Conservation (phyloP, 2,329 filamentous ascomycete species). For the Paecilomyces sp. region DNA sequence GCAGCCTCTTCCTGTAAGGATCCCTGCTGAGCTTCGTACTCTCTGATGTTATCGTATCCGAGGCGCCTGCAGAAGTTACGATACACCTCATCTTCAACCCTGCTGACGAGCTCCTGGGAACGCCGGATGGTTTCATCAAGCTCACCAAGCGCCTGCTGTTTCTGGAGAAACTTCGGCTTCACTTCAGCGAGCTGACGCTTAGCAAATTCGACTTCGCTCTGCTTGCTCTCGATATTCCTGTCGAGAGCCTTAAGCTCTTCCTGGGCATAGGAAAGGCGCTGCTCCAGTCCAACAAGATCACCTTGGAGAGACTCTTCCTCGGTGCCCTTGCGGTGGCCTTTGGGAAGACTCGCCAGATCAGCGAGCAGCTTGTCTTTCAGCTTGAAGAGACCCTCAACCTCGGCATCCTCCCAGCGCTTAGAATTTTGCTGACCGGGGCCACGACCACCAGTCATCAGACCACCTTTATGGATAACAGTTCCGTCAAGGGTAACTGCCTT, state of each 20-base stretch:
- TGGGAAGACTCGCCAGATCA: constrained; percentile 73
- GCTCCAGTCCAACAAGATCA: constrained; percentile 72
- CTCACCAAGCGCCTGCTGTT: constrained; percentile 60
- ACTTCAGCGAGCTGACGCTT: constrained; percentile 67
- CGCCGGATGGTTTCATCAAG: constrained; percentile 50
- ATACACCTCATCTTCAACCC: constrained; percentile 86
- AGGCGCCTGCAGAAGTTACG: constrained; percentile 75
- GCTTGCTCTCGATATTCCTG: constrained; percentile 77
- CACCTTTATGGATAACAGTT: constrained; percentile 94
- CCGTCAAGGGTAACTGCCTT: constrained; percentile 94
- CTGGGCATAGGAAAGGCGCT: constrained; percentile 62
- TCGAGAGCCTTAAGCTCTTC: constrained; percentile 72
- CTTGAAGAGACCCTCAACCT: constrained; percentile 76
- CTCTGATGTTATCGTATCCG: constrained; percentile 81
- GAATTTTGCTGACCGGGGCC: constrained; percentile 68
- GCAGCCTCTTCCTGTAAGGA: constrained; percentile 84
- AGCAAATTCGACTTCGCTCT: constrained; percentile 68
- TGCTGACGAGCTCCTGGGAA: constrained; percentile 59
- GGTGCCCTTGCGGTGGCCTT: constrained; percentile 64
- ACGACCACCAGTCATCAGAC: constrained; percentile 92
- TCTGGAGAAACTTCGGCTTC: constrained; percentile 69
- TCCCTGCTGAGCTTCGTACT: constrained; percentile 90
- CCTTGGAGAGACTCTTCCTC: constrained; percentile 76
- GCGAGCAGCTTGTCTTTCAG: constrained; percentile 67
- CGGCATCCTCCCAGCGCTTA: constrained; percentile 80